Base-by-base conservation (phyloP, 169 alveolate genomes). In the Theileria luwenshuni region DNA sequence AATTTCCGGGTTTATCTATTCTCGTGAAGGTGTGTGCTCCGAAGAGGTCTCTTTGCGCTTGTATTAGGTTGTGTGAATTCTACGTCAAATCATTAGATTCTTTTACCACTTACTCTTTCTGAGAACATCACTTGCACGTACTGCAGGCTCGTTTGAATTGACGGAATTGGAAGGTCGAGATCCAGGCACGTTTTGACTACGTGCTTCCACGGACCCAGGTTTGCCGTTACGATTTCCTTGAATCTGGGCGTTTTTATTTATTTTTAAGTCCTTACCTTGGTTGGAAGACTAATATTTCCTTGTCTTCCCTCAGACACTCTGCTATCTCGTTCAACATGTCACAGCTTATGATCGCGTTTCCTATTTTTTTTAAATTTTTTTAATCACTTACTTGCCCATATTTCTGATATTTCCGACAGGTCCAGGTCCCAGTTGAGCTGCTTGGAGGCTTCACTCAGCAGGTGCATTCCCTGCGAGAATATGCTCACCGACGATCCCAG, bases 21-120 rank as follows among this genome's bases (percentile, higher is more conserved):
- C 92, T 75, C 38, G 76, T 80, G 80, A 85, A 92, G 33, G 88
- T 74, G 77, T 92, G 96, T 5, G 95, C 72, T 15, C 96, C 96
- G 69, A 92, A 92, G 68, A 54, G 86, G 76, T 92, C 96, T 32
- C 96, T 76, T 56, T 92, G 96, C 19, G 95, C 96, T 61, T 92
- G 96, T 13, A 90, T 85, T 60, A 92, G 83, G 74, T 90, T 56
- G 76, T 76, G 59, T 83, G 93, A 73, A 75, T 72, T 56, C 76
- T 67, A 51, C 25, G 27, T 21, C 27, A 54, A 54, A n/a, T 54
- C n/a, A 17, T 19, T 38, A 17, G 48, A 41, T 61, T 61, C 23
- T 32, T 21, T 1, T 3, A 23, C n/a, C 21, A 47, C 76, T 21
- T 35, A 76, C 85, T 19, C 54, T 32, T 58, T 69, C 42, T 13